These are phyloP conservation scores for Starmerella sirachaensis DNA, from an alignment of 805 yeast species.

Conservation along the genomic window DNA sequence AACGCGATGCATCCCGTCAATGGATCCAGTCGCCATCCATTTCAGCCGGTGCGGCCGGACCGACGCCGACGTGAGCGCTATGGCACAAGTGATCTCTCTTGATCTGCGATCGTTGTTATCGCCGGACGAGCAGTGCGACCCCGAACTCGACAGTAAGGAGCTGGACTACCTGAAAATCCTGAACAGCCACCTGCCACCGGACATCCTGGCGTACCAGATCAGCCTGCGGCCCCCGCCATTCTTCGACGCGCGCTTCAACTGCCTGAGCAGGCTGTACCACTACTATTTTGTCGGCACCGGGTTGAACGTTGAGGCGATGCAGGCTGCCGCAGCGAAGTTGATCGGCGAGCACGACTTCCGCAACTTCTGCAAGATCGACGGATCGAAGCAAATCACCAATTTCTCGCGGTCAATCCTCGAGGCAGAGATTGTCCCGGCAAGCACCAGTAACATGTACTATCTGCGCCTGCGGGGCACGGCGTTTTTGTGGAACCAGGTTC, in stretches of 20 bases:
- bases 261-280: slow-evolving; percentile 72
- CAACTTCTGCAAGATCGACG: slow-evolving; percentile 89
- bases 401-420: slow-evolving; percentile 51
- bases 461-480: slow-evolving; percentile 80
- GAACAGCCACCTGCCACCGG: slow-evolving; percentile 68
- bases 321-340: slow-evolving; percentile 47
- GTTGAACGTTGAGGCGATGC: slow-evolving; percentile 58
- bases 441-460: slow-evolving; percentile 34
- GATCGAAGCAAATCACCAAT: slow-evolving; percentile 80
- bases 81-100: slow-evolving; percentile 85
- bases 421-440: slow-evolving; percentile 36
- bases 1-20: slow-evolving; percentile 47
- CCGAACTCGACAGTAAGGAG: slow-evolving; percentile 51
- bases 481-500: slow-evolving; percentile 94
- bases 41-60: slow-evolving; percentile 93
- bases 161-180: slow-evolving; percentile 63
- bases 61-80: slow-evolving; percentile 92
- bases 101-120: slow-evolving; percentile 57
- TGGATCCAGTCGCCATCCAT: slow-evolving; percentile 49
- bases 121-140: slow-evolving; percentile 47
- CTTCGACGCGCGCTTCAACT: slow-evolving; percentile 90
- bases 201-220: slow-evolving; percentile 70
- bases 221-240: slow-evolving; percentile 69
- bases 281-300: slow-evolving; percentile 46
- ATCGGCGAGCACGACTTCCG: slow-evolving; percentile 81